phyloP scores from a whole-genome alignment of 306 rosid genomes.

The Dryas alaskensis region DNA sequence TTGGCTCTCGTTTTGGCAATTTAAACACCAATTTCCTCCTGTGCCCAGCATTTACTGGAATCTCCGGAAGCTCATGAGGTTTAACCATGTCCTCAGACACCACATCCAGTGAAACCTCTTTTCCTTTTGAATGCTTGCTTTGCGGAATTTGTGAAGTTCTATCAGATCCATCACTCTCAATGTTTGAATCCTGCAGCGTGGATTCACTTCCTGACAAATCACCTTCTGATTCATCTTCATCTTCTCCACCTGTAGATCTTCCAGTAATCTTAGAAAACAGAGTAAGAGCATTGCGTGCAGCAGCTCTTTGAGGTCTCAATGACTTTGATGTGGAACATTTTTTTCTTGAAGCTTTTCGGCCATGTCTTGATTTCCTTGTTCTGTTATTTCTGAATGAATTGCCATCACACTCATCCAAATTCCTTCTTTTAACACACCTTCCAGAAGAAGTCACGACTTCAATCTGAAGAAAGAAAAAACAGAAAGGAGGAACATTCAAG shows the following conservation, averaged over 20 bases:
- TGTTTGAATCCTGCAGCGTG: slow-evolving; percentile 51
- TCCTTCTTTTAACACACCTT: slow-evolving; percentile 90
- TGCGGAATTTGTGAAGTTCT: slow-evolving; percentile 39
- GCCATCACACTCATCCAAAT: slow-evolving; percentile 76
- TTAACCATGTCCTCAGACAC: slow-evolving; percentile 44
- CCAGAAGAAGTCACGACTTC: slow-evolving; percentile 94
- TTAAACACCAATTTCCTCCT: slow-evolving; percentile 68
- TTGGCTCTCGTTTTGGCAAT: slow-evolving; percentile 59
- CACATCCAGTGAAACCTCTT: slow-evolving; percentile 53
- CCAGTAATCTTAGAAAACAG: slow-evolving; percentile 82
- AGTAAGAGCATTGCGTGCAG: slow-evolving; percentile 87
- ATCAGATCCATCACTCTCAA: slow-evolving; percentile 81
- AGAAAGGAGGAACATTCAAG: slow-evolving; percentile 26
- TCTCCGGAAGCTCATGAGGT: slow-evolving; percentile 44
- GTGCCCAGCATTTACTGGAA: slow-evolving; percentile 44
- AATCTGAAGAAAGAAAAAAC: slow-evolving; percentile 46
- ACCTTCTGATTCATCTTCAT: slow-evolving; percentile 61
- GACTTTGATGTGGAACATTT: slow-evolving; percentile 69
- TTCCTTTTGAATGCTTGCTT: slow-evolving; percentile 59
- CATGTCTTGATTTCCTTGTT: slow-evolving; percentile 56
- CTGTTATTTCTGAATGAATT: slow-evolving; percentile 43
- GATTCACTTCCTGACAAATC: slow-evolving; percentile 86
- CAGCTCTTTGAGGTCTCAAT: slow-evolving; percentile 91
- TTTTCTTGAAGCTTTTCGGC: slow-evolving; percentile 54
- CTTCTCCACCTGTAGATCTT: slow-evolving; percentile 71